These are phyloP conservation scores for Neospora caninum DNA, from an alignment of 169 alveolate genomes.

Conservation along the genomic window DNA sequence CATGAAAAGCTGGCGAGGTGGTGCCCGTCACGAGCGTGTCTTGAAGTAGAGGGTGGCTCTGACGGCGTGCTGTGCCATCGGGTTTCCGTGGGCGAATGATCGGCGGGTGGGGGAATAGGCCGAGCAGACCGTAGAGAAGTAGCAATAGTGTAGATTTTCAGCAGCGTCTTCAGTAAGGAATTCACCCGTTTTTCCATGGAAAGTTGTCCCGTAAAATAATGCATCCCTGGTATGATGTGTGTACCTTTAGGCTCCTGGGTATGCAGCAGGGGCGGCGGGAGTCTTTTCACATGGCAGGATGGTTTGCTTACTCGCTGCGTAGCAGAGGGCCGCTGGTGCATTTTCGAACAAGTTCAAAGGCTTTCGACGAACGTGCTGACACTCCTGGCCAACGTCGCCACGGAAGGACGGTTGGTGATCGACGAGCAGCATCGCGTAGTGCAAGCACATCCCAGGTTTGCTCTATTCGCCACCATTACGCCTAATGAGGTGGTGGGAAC, in stretches of 20 bases:
- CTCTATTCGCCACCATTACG: constrained; percentile 61
- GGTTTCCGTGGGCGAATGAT: too few species aligned
- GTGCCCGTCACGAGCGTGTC: too few species aligned
- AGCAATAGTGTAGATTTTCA: too few species aligned
- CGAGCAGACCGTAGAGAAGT: too few species aligned
- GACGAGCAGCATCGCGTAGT: constrained; percentile 59
- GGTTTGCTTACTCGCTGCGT: constrained; percentile 63
- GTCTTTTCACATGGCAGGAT: constrained; percentile 63
- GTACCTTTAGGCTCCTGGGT: constrained; percentile 59
- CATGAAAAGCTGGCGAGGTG: too few species aligned
- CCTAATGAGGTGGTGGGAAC: background rate
- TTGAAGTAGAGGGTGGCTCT: too few species aligned
- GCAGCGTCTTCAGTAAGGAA: too few species aligned
- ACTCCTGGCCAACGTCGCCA: constrained; percentile 50
- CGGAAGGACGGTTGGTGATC: constrained; percentile 41
- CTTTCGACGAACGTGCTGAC: constrained; percentile 58
- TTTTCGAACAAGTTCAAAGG: constrained; percentile 58
- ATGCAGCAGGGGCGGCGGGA: constrained; percentile 60
- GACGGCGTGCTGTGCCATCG: too few species aligned
- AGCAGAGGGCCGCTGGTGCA: constrained; percentile 63
- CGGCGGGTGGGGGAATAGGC: too few species aligned
- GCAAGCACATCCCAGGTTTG: constrained; percentile 54
- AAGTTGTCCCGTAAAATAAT: too few species aligned
- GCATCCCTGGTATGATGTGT: too few species aligned
- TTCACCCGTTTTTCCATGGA: too few species aligned